Evolutionary conservation across 192 early-diverging fungal species (phyloP), one percentile per base, ranked within the genome.

Genomic region (Coemansia sp.): DNA sequence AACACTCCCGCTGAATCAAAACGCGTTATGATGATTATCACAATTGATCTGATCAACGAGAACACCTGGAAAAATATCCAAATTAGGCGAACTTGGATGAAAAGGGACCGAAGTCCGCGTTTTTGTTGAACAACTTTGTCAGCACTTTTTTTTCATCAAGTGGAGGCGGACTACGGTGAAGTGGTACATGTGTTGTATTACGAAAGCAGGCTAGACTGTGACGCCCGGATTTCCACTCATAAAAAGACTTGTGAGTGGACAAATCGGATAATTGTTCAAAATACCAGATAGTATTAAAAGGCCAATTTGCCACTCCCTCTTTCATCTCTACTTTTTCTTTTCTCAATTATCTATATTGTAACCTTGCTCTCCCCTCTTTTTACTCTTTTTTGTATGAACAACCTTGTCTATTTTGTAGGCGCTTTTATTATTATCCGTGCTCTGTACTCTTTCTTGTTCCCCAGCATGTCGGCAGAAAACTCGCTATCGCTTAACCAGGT

Each of bases 381-480:
- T 63, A 43, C 13, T 52, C 20, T 40, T 47, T 61, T 3, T 31
- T 71, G 65, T 62, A 68, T 68, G 71, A 71, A 63, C 42, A 73
- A 27, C 49, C 5, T 73, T 43, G 2, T 81, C 2, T 63, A 64
- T 34, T 20, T 73, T 68, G 41, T 63, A 5, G 38, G 38, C 5
- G 63, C 33, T 7, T 51, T 74, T 40, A 38, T 81, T 18, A 20
- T 61, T 9, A 44, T 74, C 40, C 69, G 70, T 13, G 18, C 57
- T 11, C 52, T 74, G 8, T 57, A 44, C 13, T 27, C 47, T 24
- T 63, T 61, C 20, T 42, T 80, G 7, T 70, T 55, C 22, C 70
- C 73, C 38, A 70, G 18, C 57, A 76, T 76, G 78, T 67, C 70
- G 7, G 62, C 49, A 44, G 64, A 70, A 66, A 63, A 63, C 31